These are phyloP conservation scores for Bryoerythrophyllum caledonicum DNA, from an alignment of 225 moss, liverwort and hornwort genomes.

Conservation along the genomic window DNA sequence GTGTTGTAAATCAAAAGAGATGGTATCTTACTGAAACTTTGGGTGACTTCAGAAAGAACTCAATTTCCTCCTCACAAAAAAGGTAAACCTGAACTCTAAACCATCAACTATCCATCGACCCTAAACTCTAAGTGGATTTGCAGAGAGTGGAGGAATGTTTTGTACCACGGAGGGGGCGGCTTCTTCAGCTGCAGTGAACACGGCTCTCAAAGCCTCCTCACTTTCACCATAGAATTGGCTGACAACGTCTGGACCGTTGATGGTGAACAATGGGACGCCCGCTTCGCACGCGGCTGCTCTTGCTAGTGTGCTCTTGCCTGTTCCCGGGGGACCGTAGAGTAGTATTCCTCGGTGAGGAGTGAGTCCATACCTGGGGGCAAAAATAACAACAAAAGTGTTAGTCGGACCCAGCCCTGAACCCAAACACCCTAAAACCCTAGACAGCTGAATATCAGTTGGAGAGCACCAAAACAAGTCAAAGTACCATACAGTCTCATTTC, in stretches of 20 bases:
- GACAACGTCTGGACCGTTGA: conserved; percentile 94
- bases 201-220: conserved; percentile 72
- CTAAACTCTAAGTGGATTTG: no score
- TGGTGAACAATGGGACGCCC: conserved; percentile 73
- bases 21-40: no score
- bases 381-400: conserved; percentile 2
- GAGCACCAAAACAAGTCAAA: no score
- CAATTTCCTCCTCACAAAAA: no score
- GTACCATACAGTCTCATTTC: no score
- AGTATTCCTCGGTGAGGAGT: conserved; percentile 84
- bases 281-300: conserved; percentile 98
- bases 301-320: conserved; percentile 94
- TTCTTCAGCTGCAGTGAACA: conserved; percentile 72
- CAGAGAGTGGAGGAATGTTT: no score
- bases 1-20: no score
- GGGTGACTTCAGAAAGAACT: no score
- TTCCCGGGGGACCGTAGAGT: conserved; percentile 90
- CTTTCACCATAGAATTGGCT: conserved; percentile 95
- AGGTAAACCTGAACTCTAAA: no score
- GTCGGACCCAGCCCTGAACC: not conserved
- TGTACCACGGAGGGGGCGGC: conserved; percentile 86
- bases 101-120: no score
- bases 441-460: no score
- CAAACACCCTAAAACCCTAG: no score
- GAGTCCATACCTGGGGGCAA: conserved; percentile 70